Base-by-base conservation (phyloP, 2,329 filamentous ascomycete species). In the Monosporascus sp. region DNA sequence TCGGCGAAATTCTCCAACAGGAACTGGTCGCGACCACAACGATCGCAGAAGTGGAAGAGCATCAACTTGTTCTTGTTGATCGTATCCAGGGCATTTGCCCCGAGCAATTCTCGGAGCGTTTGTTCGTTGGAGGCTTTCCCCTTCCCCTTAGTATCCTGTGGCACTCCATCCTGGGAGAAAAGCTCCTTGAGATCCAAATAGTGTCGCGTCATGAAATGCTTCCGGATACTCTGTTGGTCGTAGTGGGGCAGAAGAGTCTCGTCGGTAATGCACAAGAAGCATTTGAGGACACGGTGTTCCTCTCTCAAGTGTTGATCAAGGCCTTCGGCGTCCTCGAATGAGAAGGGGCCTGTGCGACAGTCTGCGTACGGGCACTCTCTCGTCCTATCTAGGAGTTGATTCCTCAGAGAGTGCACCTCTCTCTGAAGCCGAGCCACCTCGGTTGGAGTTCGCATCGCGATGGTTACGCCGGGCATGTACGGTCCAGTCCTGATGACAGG, bases 401-500 rank as follows among this genome's bases (percentile, higher is more conserved):
- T 63, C 25, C 72, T 70, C 47, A 72, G 59, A 39, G 60, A 57
- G 47, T 69, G 67, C 15, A 71, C 62, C 49, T 70, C 61, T 1
- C 59, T 60, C 48, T 75, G 70, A 1, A 77, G 61, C 5, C 64
- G 58, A 2, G 62, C 65, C 48, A 72, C 65, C 55, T 78, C 74
- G 0, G 66, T 71, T 0, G 70, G 68, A 0, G 75, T 78, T 51
- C 75, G 59, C 17, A 75, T 62, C 1, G 63, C 68, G 24, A 69
- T 65, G 17, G 66, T 68, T 17, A 73, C 59, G 46, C 68, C 66
- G 1, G 75, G 73, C 25, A 73, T 58, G 31, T 62, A 64, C 18
- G 59, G 57, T 1, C 65, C 62, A 0, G 65, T 70, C 11, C 63
- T 63, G 46, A 76, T 62, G 18, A 77, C 57, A 2, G 58, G 57